phyloP scores from a whole-genome alignment of 108 stramenopile species.

The Nitzschia inconspicua region DNA sequence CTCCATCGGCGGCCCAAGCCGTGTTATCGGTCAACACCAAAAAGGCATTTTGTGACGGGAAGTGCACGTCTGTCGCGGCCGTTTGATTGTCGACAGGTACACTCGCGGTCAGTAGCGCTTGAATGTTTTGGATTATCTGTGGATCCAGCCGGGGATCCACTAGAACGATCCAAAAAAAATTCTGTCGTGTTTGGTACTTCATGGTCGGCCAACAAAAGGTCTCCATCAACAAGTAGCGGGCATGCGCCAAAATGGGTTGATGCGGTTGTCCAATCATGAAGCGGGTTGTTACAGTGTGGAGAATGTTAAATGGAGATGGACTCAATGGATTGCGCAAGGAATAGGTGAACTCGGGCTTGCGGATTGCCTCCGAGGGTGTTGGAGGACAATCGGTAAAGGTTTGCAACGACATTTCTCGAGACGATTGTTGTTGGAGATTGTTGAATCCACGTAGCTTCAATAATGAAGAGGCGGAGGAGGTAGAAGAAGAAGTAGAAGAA shows the following conservation, averaged over 20 bases:
- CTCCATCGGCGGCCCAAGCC: constrained; percentile 3
- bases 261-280: constrained; percentile 7
- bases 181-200: background rate
- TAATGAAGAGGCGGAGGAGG: no score
- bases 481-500: no score
- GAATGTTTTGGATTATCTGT: background rate
- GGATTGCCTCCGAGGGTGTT: no score
- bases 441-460: no score
- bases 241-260: constrained; percentile 4
- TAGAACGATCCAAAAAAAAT: constrained; percentile 11
- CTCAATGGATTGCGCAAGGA: no score
- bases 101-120: background rate
- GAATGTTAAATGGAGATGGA: background rate
- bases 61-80: background rate
- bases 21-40: constrained; percentile 4
- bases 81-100: no score
- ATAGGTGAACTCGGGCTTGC: no score
- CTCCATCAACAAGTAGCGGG: constrained; percentile 2
- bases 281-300: constrained; percentile 7
- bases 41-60: constrained; percentile 5
- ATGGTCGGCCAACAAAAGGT: constrained; percentile 14
- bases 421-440: no score
- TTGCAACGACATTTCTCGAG: no score
- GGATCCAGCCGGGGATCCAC: constrained; percentile 3
- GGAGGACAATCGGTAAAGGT: no score